phyloP scores from a whole-genome alignment of 768 basidiomycete species.

The Rhodotorula kratochvilovae region DNA sequence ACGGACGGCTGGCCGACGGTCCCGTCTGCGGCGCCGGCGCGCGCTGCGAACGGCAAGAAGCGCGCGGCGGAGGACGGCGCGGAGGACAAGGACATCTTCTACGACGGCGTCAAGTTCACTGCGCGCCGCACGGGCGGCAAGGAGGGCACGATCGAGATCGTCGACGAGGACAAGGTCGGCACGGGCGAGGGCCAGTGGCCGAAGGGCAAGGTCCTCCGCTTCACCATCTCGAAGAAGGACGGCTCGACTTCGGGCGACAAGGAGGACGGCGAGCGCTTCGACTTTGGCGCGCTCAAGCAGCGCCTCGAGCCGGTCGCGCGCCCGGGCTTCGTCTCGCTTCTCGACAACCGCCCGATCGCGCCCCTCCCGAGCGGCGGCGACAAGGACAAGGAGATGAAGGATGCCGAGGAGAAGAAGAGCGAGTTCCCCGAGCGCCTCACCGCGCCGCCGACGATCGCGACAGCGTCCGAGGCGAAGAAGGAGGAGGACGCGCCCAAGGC shows the following conservation, averaged over 20 bases:
- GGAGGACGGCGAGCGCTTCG: slow-evolving; percentile 54
- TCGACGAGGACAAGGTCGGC: slow-evolving; percentile 34
- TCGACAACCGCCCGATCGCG: slow-evolving; percentile 18
- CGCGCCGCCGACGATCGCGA: slow-evolving; percentile 27
- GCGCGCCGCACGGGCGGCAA: slow-evolving; percentile 21
- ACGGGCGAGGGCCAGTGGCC: slow-evolving; percentile 50
- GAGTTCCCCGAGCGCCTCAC: slow-evolving; percentile 33
- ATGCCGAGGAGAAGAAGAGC: slow-evolving; percentile 34
- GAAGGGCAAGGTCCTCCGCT: slow-evolving; percentile 57
- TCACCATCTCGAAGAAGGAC: slow-evolving; percentile 47
- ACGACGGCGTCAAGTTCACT: slow-evolving; percentile 36
- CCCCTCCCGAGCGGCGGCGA: slow-evolving; percentile 16
- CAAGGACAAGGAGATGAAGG: slow-evolving; percentile 7
- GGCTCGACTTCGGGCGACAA: slow-evolving; percentile 9
- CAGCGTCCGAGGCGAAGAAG: slow-evolving; percentile 20
- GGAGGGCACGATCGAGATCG: slow-evolving; percentile 31
- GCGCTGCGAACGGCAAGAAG: slow-evolving; percentile 47
- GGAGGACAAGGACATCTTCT: slow-evolving; percentile 44
- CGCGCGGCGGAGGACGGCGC: slow-evolving; percentile 52
- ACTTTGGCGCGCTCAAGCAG: slow-evolving; percentile 62
- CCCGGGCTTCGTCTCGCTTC: slow-evolving; percentile 30
- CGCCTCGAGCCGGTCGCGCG: slow-evolving; percentile 31
- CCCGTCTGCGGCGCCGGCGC: slow-evolving; percentile 52
- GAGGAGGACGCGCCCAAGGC: neutral
- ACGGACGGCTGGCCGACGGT: slow-evolving; percentile 19